Evolutionary conservation across 352 stramenopile genomes (phyloP).

Genomic region (Paralagenidium karlingii): DNA sequence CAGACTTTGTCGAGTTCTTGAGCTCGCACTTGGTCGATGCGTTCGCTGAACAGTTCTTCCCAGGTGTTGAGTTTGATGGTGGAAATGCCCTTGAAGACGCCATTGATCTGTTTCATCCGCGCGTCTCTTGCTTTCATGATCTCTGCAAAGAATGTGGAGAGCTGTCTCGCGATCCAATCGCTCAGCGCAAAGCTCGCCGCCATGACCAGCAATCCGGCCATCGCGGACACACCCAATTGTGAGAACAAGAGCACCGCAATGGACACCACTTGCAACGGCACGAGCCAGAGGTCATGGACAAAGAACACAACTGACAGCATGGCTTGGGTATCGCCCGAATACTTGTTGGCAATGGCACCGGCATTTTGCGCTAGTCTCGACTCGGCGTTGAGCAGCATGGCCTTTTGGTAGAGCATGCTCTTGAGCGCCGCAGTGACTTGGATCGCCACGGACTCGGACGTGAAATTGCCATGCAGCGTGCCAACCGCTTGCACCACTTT

Average conservation of each 20-base stretch:
- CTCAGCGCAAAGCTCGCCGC: conserved; percentile 28
- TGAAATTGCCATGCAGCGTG: too few relatives aligned
- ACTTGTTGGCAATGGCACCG: conserved; percentile 48
- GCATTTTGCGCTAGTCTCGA: conserved; percentile 20
- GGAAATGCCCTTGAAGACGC: conserved; percentile 73
- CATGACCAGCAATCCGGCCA: conserved; percentile 20
- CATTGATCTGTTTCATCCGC: conserved; percentile 37
- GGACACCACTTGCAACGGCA: conserved; percentile 37
- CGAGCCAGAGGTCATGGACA: conserved; percentile 59
- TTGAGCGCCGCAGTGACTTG: conserved; percentile 50
- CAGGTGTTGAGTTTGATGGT: conserved; percentile 94
- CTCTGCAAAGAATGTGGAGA: conserved; percentile 19
- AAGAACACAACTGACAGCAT: too few relatives aligned
- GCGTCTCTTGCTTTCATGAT: conserved; percentile 21
- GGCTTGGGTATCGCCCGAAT: too few relatives aligned
- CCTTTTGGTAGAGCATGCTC: conserved; percentile 67
- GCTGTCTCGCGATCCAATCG: conserved; percentile 17
- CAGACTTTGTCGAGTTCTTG: conserved; percentile 35
- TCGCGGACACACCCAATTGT: conserved; percentile 32
- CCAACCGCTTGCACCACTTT: too few relatives aligned
- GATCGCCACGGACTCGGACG: conserved; percentile 43
- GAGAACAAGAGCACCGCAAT: conserved; percentile 32
- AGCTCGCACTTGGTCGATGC: conserved; percentile 22
- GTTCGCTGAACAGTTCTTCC: conserved; percentile 83
- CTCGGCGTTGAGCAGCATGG: conserved; percentile 26